Evolutionary conservation across 345 rosid genomes (phyloP).

Genomic region (Lumnitzera racemosa): DNA sequence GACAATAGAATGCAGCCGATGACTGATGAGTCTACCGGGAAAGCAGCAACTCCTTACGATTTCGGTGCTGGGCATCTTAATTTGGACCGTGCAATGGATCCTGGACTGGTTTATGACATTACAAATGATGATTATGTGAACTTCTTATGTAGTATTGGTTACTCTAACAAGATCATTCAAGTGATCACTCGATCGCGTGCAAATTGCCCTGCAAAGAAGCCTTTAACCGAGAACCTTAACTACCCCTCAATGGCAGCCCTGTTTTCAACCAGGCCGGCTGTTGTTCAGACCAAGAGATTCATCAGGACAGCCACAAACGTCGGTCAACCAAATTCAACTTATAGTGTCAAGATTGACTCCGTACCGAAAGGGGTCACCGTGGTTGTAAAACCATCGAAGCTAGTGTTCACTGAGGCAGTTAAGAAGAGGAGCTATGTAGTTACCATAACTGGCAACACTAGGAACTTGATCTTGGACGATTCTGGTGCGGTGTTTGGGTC

Average conservation of each 20-base stretch:
- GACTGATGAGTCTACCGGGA: constrained; percentile 73
- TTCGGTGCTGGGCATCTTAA: constrained; percentile 62
- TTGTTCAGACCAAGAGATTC: constrained; percentile 31
- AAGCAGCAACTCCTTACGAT: constrained; percentile 51
- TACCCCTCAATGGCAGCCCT: constrained; percentile 78
- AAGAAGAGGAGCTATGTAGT: constrained; percentile 54
- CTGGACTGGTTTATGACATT: constrained; percentile 66
- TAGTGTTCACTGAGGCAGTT: constrained; percentile 37
- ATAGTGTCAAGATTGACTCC: constrained; percentile 34
- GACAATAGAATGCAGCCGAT: constrained; percentile 40
- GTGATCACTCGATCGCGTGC: constrained; percentile 55
- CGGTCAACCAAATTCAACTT: constrained; percentile 35
- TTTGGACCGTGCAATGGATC: constrained; percentile 72
- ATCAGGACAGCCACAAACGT: constrained; percentile 68
- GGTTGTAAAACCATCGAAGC: constrained; percentile 44
- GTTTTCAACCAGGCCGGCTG: constrained; percentile 35
- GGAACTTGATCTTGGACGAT: constrained; percentile 41
- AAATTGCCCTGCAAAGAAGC: constrained; percentile 46
- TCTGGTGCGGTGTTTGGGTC: constrained; percentile 70
- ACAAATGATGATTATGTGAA: constrained; percentile 54
- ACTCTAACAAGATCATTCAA: constrained; percentile 55
- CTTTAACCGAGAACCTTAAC: constrained; percentile 59
- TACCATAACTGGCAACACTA: constrained; percentile 42
- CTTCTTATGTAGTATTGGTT: constrained; percentile 62
- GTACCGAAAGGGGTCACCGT: constrained; percentile 52